Conservation (phyloP, 2,329 filamentous ascomycete species). For the Setomelanomma holmii region DNA sequence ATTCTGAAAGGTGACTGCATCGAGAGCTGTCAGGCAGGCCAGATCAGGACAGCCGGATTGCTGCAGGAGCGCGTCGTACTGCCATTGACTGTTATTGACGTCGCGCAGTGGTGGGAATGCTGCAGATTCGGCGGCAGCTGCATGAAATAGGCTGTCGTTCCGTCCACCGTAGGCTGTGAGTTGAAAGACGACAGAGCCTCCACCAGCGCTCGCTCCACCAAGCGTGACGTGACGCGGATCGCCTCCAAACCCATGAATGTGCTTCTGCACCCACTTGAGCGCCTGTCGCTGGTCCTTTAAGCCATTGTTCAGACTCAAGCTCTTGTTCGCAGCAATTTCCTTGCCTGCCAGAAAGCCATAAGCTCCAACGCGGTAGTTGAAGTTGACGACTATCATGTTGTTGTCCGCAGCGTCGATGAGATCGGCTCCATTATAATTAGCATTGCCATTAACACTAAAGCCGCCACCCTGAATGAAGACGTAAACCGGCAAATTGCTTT, state of each 20-base stretch:
- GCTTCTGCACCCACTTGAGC: conserved; percentile 46
- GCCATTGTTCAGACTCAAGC: conserved; percentile 46
- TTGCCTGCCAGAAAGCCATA: conserved; percentile 48
- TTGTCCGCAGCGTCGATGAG: conserved; percentile 41
- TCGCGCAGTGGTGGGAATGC: conserved; percentile 50
- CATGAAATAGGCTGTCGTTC: conserved; percentile 47
- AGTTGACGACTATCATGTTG: conserved; percentile 48
- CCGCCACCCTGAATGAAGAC: conserved; percentile 52
- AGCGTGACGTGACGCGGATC: conserved; percentile 49
- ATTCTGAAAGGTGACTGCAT: conserved; percentile 47
- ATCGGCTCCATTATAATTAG: conserved; percentile 44
- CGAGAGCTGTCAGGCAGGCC: conserved; percentile 47
- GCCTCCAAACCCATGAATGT: conserved; percentile 49
- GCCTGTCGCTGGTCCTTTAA: conserved; percentile 47
- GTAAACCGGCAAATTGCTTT: conserved; percentile 46
- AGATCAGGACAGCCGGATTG: conserved; percentile 48
- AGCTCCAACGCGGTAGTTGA: conserved; percentile 51
- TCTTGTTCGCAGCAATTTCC: conserved; percentile 35
- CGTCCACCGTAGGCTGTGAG: conserved; percentile 47
- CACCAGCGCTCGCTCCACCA: conserved; percentile 51
- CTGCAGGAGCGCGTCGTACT: conserved; percentile 49
- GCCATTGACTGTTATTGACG: conserved; percentile 50
- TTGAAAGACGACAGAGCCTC: conserved; percentile 47
- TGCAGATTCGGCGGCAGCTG: conserved; percentile 42
- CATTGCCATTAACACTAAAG: conserved; percentile 46